A percentile compares a stretch with the other conserved stretches of the same genome.
phyloP scores from a whole-genome alignment of 371 early-diverging fungal species.

The Mortierella polycephala region DNA sequence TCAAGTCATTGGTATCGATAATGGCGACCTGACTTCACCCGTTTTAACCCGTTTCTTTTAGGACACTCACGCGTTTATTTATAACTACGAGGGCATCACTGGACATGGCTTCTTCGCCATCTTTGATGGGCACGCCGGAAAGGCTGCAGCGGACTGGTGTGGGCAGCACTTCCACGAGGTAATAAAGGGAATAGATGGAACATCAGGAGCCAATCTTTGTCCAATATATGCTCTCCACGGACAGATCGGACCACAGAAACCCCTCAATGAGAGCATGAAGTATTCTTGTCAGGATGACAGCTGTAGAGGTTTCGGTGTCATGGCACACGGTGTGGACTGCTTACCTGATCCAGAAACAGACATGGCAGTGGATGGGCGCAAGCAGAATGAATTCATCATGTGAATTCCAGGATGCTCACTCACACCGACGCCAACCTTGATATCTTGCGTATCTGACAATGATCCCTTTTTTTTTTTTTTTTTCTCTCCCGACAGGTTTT shows the following conservation, averaged over 20 bases:
- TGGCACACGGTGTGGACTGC: too few relatives aligned
- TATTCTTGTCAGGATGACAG: too few relatives aligned
- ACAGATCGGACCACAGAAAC: too few relatives aligned
- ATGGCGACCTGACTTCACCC: too few relatives aligned
- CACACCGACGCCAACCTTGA: too few relatives aligned
- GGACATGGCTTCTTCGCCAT: constrained; percentile 95
- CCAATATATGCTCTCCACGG: not conserved
- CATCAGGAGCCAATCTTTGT: not conserved
- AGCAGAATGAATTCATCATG: constrained; percentile 96
- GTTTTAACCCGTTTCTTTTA: constrained; percentile 43
- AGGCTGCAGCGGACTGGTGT: constrained; percentile 96
- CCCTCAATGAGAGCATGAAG: too few relatives aligned
- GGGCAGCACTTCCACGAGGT: constrained; percentile 90
- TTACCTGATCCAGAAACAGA: too few relatives aligned
- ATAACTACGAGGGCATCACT: constrained; percentile 81
- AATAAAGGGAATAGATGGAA: constrained; percentile 1
- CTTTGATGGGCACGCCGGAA: constrained; percentile 98
- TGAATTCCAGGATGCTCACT: too few relatives aligned
- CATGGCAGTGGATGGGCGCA: constrained; percentile 96
- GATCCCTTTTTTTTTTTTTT: not conserved
- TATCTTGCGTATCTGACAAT: too few relatives aligned
- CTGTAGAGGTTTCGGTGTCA: too few relatives aligned
- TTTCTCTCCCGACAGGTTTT: constrained; percentile 6
- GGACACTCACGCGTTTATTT: constrained; percentile 89
- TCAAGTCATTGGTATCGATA: not conserved